Conservation (phyloP, 345 rosid genomes). For the Conringia planisiliqua region DNA sequence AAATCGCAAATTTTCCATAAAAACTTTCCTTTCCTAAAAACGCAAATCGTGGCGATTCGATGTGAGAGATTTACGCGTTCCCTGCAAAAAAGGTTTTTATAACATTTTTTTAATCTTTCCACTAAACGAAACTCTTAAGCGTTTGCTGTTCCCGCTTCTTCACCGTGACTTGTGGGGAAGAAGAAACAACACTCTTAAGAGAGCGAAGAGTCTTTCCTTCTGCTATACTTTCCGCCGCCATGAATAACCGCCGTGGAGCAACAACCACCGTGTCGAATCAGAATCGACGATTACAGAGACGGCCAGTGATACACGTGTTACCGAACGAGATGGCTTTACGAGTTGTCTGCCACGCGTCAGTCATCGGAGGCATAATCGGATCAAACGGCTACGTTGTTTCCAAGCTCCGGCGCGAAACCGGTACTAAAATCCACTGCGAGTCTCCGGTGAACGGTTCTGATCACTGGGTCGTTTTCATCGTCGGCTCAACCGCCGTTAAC, state of each 20-base stretch:
- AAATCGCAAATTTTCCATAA: not conserved
- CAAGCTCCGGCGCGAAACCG: slow-evolving; percentile 37
- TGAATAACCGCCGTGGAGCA: slow-evolving; percentile 28
- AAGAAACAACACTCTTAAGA: not conserved
- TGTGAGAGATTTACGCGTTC: not conserved
- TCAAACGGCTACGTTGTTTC: slow-evolving; percentile 34
- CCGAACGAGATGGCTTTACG: slow-evolving; percentile 37
- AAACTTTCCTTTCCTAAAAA: not conserved
- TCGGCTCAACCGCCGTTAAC: slow-evolving; percentile 37
- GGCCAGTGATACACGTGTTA: slow-evolving; percentile 12
- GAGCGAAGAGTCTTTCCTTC: not conserved
- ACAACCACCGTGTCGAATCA: not conserved
- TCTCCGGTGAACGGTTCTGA: slow-evolving; percentile 36
- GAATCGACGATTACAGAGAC: slow-evolving; percentile 11
- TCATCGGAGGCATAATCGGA: slow-evolving; percentile 44
- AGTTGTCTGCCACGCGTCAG: slow-evolving; percentile 42
- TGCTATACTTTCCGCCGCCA: not conserved
- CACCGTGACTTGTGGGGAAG: not conserved
- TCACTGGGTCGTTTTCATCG: slow-evolving; percentile 41
- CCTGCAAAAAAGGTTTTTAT: too few species aligned
- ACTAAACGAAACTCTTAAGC: not conserved
- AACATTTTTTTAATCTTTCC: not conserved
- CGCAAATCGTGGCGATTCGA: not conserved
- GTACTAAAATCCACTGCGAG: slow-evolving; percentile 39
- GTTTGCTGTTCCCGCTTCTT: slow-evolving; percentile 30